A percentile compares a stretch with the other conserved stretches of the same genome.
Conservation (phyloP, 768 basidiomycete species). For the Hortiboletus flavorubellus region DNA sequence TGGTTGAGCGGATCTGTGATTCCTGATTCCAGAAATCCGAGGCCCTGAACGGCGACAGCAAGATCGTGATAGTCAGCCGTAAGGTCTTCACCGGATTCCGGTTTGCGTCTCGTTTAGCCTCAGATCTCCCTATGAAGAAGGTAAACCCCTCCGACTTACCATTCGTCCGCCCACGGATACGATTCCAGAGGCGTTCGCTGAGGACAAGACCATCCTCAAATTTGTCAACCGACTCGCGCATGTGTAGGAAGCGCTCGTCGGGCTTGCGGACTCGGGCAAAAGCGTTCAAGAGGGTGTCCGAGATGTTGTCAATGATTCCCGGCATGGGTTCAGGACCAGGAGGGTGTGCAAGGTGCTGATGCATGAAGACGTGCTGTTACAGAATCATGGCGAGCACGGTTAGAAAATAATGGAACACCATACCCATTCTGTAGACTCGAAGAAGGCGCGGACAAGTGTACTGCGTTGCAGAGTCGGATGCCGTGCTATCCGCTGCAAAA, state of each 20-base stretch:
- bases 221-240: slow-evolving; percentile 91
- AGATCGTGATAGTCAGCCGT: slow-evolving; percentile 97
- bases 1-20: slow-evolving; percentile 97
- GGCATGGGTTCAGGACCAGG: slow-evolving; percentile 76
- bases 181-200: slow-evolving; percentile 78
- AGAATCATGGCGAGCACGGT: slow-evolving; percentile 4
- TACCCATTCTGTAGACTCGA: slow-evolving; percentile 99
- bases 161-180: slow-evolving; percentile 76
- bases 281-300: slow-evolving; percentile 94
- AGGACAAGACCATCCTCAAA: slow-evolving; percentile 90
- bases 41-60: slow-evolving; percentile 92
- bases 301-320: slow-evolving; percentile 90
- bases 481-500: slow-evolving; percentile 84
- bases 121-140: slow-evolving; percentile 48
- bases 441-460: slow-evolving; percentile 88
- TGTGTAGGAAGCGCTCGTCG: slow-evolving; percentile 89
- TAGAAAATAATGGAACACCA: slow-evolving; percentile 17
- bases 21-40: slow-evolving; percentile 96
- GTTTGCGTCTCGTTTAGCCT: slow-evolving; percentile 84
- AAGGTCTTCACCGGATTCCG: slow-evolving; percentile 87
- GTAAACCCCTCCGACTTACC: slow-evolving; percentile 54
- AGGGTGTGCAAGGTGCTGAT: slow-evolving; percentile 91
- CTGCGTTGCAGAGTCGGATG: slow-evolving; percentile 94
- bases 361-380: slow-evolving; percentile 89
- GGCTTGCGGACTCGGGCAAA: slow-evolving; percentile 96